Evolutionary conservation across 1,284 basidiomycete species (phyloP), one percentile per base, ranked within the genome.

Genomic region (Hemileia vastatrix): DNA sequence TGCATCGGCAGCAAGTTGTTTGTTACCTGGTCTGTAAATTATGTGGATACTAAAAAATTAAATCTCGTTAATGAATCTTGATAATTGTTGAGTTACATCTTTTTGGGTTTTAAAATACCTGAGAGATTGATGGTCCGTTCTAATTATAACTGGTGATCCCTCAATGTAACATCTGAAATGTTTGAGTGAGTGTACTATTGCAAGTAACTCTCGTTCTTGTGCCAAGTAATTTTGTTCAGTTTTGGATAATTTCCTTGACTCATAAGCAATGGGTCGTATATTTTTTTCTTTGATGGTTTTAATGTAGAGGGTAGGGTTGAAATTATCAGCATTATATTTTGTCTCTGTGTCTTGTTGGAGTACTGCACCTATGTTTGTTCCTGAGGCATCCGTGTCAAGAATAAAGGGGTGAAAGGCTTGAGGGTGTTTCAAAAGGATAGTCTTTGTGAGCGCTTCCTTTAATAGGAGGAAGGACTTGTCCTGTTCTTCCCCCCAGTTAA

Each of bases 31-130:
- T 27, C 24, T 40, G 21, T 57, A 57, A 3, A 57, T 33, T 13
- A 57, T 57, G 21, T 27, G 44, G 3, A 19, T 32, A 18, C 48
- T 19, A 6, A 44, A 56, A 15, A 45, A 56, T 47, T 56, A 13
- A 24, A 56, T 56, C 18, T 56, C 23, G 15, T 57, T 32, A 6
- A 57, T 18, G 23, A 57, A 57, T n/a, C 45, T 4, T 1, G 44
- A 40, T 2, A 36, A 27, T 19, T 4, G 21, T 1, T n/a, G 5
- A 21, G 45, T 57, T 1, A 56, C 54, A 13, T 56, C 21, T 8
- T n/a, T 2, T 56, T 56, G 54, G 9, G 40, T 56, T 27, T 56
- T 56, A 24, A 56, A 56, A 15, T 56, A 31, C 32, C 47, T 56
- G 6, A 56, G 23, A 4, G 44, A 56, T n/a, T 56, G 21, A 32